These are phyloP conservation scores for Phylloporus sp. DNA, from an alignment of 768 basidiomycete species.

Conservation along the genomic window DNA sequence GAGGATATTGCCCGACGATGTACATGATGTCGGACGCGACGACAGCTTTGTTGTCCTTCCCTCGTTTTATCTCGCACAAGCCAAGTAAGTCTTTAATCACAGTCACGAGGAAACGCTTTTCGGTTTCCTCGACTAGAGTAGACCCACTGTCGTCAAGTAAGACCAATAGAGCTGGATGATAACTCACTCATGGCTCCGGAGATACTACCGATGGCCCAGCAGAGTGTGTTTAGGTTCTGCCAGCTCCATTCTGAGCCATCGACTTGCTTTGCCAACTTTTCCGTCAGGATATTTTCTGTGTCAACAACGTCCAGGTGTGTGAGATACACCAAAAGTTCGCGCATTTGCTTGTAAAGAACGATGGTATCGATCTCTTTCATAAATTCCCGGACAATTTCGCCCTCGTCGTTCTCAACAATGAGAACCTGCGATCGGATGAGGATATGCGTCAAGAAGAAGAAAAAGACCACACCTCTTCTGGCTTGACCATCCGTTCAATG, in stretches of 20 bases:
- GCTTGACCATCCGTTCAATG: constrained; percentile 99
- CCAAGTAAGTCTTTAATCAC: constrained; percentile 99
- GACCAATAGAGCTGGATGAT: neutral
- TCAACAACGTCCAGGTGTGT: constrained; percentile 95
- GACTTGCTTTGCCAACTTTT: constrained; percentile 95
- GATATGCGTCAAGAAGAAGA: constrained; percentile 1
- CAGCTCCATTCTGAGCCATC: constrained; percentile 99
- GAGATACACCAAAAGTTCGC: constrained; percentile 94
- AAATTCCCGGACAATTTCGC: constrained; percentile 98
- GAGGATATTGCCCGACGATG: constrained; percentile 98
- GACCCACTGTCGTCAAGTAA: neutral
- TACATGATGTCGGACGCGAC: constrained; percentile 97
- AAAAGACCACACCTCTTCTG: constrained; percentile 74
- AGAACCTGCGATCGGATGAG: constrained; percentile 57
- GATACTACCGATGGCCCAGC: constrained; percentile 99
- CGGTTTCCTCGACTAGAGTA: constrained; percentile 86
- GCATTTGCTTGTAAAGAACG: constrained; percentile 98
- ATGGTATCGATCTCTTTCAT: constrained; percentile 99
- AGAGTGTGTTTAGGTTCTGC: constrained; percentile 98
- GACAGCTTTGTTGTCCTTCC: constrained; percentile 99
- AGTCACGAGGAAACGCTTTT: constrained; percentile 97
- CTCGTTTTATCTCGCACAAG: constrained; percentile 95
- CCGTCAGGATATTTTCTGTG: constrained; percentile 95
- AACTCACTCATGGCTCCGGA: constrained; percentile 97
- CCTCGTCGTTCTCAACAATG: constrained; percentile 98